Conservation (phyloP, 768 basidiomycete species). For the Piloderma croceum region DNA sequence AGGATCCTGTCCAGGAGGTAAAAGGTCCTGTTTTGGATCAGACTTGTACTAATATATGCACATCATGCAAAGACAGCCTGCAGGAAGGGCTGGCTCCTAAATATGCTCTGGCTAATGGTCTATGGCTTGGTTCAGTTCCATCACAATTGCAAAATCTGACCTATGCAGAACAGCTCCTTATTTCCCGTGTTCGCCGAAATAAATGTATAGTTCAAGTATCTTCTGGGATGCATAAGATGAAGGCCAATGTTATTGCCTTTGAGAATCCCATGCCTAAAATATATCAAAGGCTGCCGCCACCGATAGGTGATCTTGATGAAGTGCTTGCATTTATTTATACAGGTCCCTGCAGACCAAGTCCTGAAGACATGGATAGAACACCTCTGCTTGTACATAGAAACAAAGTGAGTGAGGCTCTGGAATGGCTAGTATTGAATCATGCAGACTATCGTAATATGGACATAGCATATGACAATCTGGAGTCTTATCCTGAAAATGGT, state of each 20-base stretch:
- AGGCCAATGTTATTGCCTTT: conserved; percentile 29
- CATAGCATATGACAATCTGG: conserved; percentile 23
- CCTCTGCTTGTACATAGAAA: conserved; percentile 27
- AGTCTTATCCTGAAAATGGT: conserved; percentile 17
- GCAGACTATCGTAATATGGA: conserved; percentile 25
- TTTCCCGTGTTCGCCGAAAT: conserved; percentile 25
- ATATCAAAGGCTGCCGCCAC: conserved; percentile 28
- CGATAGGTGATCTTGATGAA: conserved; percentile 26
- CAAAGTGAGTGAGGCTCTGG: conserved; percentile 20
- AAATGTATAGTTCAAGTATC: conserved; percentile 25
- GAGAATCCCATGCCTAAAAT: conserved; percentile 26
- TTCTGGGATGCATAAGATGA: conserved; percentile 29
- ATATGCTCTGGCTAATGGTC: conserved; percentile 21
- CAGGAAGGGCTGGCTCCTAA: too few species aligned
- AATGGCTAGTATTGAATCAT: conserved; percentile 33
- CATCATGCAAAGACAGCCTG: too few species aligned
- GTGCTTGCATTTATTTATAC: conserved; percentile 28
- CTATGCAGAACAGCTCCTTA: conserved; percentile 18
- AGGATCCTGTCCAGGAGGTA: too few species aligned
- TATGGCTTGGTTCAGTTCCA: conserved; percentile 23
- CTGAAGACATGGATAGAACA: conserved; percentile 20
- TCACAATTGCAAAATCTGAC: conserved; percentile 7
- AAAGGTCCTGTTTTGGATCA: too few species aligned
- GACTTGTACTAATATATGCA: too few species aligned
- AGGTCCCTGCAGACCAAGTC: conserved; percentile 21